Evolutionary conservation across 768 basidiomycete species (phyloP).

Genomic region (Termitomyces sp.): DNA sequence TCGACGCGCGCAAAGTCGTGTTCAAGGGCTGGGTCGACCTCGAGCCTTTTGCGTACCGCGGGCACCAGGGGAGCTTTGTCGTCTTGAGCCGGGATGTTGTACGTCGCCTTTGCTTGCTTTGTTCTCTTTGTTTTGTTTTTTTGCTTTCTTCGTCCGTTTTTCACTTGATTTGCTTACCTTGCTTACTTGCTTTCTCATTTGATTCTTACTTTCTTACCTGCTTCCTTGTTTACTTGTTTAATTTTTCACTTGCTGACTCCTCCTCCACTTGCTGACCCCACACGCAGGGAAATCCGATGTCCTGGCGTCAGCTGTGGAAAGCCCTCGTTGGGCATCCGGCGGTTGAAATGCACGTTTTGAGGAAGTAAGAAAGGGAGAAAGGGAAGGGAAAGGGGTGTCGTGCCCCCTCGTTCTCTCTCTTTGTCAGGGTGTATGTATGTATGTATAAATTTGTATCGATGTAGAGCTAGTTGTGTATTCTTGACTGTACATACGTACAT

Average conservation of each 20-base stretch:
- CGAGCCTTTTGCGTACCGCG: neutral
- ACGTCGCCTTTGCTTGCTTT: neutral
- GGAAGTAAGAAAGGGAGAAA: neutral
- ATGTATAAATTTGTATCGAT: too few relatives aligned
- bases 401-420: too few relatives aligned
- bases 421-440: too few relatives aligned
- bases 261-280: neutral
- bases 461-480: too few relatives aligned
- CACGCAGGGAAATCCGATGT: neutral
- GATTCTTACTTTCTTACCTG: neutral
- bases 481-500: too few relatives aligned
- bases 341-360: neutral
- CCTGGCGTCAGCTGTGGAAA: neutral
- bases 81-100: neutral
- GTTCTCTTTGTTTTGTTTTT: neutral
- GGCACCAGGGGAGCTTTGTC: neutral
- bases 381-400: too few relatives aligned
- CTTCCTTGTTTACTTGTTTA: neutral
- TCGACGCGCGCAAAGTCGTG: neutral
- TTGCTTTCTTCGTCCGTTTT: neutral
- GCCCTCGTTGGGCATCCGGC: neutral
- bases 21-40: neutral
- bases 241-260: neutral
- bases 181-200: too few relatives aligned
- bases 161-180: neutral